Evolutionary conservation across 2,329 filamentous ascomycete species (phyloP), one percentile per base, ranked within the genome.

Genomic region (Nothophaeocryptopus gaeumannii): DNA sequence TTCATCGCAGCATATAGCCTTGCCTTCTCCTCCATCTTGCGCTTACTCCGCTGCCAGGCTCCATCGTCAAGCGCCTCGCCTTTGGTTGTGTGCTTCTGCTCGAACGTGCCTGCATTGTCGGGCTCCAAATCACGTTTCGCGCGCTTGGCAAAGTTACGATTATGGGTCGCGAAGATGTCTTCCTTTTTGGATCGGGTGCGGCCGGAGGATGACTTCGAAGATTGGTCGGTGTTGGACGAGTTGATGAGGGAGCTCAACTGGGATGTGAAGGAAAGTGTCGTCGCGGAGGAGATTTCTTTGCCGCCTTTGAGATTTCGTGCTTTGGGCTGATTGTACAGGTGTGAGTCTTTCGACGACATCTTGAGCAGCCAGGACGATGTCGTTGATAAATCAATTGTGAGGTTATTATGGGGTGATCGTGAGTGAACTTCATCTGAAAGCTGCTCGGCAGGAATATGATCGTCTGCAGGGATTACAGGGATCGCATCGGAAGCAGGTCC

Each of bases 11-110:
- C 84, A 70, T 99, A 99, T 2, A 93, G 72, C 4, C 87, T 81
- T 3, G 88, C 89, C 70, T 99, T 99, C 72, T 90, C 86, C 65
- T 95, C 85, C 85, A 99, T 88, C 64, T 84, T 88, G 58, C 85
- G 81, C 67, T 85, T 86, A 15, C 88, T 86, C 49, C 86, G 82
- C 74, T 80, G 74, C 65, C 81, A 74, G 13, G 76, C 72, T 8
- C 73, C 74, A 11, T 76, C 73, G 58, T 87, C 83, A 26, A 86
- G 72, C 10, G 66, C 69, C 9, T 80, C 86, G 48, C 85, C 80
- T 61, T 87, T 82, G 40, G 79, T 77, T 16, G 72, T 76, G 63
- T 81, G 80, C 51, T 85, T 84, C 61, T 86, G 83, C 45, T 84
- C 79, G 47, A 80, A 78, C 16, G 73, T 66, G 10, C 79, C 70